phyloP scores from a whole-genome alignment of 2,329 filamentous ascomycete species.

The Lachnellula occidentalis region DNA sequence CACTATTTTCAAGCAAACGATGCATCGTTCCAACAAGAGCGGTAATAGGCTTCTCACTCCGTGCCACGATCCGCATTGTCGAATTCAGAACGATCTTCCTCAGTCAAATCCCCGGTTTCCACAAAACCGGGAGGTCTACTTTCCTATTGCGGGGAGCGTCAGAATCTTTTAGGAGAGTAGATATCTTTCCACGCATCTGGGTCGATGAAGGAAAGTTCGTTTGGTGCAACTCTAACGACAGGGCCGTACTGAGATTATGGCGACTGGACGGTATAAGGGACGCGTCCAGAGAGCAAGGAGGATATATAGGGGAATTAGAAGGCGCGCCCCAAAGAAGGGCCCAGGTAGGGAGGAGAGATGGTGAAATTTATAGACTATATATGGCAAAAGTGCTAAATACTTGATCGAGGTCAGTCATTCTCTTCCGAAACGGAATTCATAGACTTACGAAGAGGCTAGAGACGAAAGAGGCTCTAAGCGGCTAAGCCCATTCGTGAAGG shows the following conservation, averaged over 20 bases:
- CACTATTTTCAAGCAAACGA: slow-evolving; percentile 50
- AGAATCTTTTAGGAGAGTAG: slow-evolving; percentile 26
- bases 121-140: slow-evolving; percentile 19
- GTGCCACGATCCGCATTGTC: too few relatives aligned
- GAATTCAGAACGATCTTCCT: too few relatives aligned
- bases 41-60: slow-evolving; percentile 30
- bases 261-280: slow-evolving; percentile 27
- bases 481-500: neutral
- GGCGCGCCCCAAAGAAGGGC: slow-evolving; percentile 16
- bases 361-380: slow-evolving; percentile 21
- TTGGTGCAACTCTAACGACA: slow-evolving; percentile 13
- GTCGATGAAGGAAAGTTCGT: slow-evolving; percentile 9
- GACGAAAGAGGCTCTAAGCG: neutral
- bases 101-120: too few relatives aligned
- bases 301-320: slow-evolving; percentile 10
- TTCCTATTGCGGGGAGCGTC: neutral
- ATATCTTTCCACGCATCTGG: slow-evolving; percentile 25
- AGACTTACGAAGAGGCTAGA: neutral
- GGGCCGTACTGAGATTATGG: slow-evolving; percentile 12
- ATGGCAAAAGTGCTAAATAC: neutral
- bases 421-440: too few relatives aligned
- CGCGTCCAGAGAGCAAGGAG: neutral
- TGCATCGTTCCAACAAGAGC: slow-evolving; percentile 19
- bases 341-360: slow-evolving; percentile 23
- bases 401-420: neutral